A percentile compares a stretch with the other conserved stretches of the same genome.
phyloP scores from a whole-genome alignment of 352 stramenopile species.

The Pseudoperonospora humuli region DNA sequence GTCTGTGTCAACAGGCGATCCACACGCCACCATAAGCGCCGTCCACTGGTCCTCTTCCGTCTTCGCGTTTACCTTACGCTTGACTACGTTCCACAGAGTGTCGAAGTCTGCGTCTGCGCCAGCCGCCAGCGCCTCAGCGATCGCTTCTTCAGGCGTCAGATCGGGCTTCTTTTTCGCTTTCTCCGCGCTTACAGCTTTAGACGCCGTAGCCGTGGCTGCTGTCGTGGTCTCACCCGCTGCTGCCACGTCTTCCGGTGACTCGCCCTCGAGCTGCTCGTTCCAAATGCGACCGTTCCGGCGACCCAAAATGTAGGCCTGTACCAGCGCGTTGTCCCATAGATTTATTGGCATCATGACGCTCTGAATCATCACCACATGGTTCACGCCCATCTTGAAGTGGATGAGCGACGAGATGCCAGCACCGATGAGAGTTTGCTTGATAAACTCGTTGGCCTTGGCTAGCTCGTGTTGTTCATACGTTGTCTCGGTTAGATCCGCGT shows the following conservation, averaged over 20 bases:
- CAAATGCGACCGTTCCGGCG: slow-evolving; percentile 56
- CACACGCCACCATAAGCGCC: slow-evolving; percentile 77
- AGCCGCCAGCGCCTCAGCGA: slow-evolving; percentile 47
- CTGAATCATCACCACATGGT: slow-evolving; percentile 85
- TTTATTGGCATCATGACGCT: slow-evolving; percentile 81
- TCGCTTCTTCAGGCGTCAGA: slow-evolving; percentile 43
- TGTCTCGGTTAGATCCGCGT: slow-evolving; percentile 68
- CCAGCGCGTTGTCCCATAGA: slow-evolving; percentile 71
- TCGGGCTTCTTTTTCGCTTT: slow-evolving; percentile 27
- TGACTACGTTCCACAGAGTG: slow-evolving; percentile 46
- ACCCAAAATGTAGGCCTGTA: slow-evolving; percentile 71
- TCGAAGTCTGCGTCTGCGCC: slow-evolving; percentile 72
- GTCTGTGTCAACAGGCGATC: slow-evolving; percentile 71
- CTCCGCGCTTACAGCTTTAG: slow-evolving; percentile 5
- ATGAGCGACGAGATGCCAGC: slow-evolving; percentile 70
- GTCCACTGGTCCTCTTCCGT: slow-evolving; percentile 73
- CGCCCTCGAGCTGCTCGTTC: slow-evolving; percentile 73
- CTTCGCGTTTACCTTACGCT: slow-evolving; percentile 54
- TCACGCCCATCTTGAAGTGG: slow-evolving; percentile 81
- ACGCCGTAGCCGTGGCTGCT: background rate
- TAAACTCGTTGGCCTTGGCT: slow-evolving; percentile 63
- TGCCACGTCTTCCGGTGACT: slow-evolving; percentile 49
- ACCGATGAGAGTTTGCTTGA: slow-evolving; percentile 80
- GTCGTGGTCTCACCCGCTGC: slow-evolving; percentile 12
- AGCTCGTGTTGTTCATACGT: slow-evolving; percentile 71